phyloP scores from a whole-genome alignment of 2,329 filamentous ascomycete genomes.

The Penicillium sp. region DNA sequence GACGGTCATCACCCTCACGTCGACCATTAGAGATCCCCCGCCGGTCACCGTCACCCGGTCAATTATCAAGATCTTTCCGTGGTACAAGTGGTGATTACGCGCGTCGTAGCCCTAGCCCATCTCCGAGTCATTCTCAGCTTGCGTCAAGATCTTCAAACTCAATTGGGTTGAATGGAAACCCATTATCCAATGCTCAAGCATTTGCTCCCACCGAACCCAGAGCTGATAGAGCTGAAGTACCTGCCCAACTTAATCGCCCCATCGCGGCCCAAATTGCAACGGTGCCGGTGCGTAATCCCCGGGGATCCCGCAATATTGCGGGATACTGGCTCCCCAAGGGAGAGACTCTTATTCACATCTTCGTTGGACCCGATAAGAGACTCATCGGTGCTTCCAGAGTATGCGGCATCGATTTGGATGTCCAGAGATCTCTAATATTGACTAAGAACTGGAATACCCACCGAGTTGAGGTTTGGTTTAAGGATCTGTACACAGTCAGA shows the following conservation, averaged over 20 bases:
- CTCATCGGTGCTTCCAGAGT: not conserved
- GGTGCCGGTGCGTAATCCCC: not conserved
- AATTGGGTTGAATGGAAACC: not conserved
- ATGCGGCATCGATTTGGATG: not conserved
- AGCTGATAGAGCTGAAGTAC: not conserved
- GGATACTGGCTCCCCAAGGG: not conserved
- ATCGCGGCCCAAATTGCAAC: not conserved
- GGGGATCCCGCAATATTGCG: no score
- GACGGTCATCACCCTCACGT: not conserved
- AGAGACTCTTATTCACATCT: not conserved
- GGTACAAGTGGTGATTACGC: not conserved
- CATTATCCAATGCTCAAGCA: no score
- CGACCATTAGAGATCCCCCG: no score
- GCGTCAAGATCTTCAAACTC: not conserved
- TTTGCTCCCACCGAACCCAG: not conserved
- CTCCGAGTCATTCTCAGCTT: not conserved
- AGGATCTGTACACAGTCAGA: not conserved
- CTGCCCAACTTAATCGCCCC: not conserved
- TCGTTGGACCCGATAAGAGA: not conserved
- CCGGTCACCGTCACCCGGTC: not conserved
- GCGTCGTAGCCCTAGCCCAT: not conserved
- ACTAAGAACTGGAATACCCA: not conserved
- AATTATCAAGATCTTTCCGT: not conserved
- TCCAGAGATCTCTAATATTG: not conserved
- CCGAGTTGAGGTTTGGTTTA: constrained; percentile 4